These are phyloP conservation scores for Aethionema arabicum DNA, from an alignment of 345 rosid species.

Conservation along the genomic window DNA sequence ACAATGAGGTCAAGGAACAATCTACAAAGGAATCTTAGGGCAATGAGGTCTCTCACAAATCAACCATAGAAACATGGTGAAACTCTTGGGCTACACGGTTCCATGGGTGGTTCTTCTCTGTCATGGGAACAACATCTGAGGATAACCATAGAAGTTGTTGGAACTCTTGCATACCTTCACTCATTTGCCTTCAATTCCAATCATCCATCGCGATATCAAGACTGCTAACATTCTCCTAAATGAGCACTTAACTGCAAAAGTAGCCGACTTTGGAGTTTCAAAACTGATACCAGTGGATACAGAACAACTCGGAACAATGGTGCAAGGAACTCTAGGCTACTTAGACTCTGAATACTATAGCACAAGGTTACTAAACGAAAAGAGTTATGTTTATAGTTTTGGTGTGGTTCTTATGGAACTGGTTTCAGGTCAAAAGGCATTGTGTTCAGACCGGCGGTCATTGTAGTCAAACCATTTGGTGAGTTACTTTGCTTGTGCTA, in stretches of 20 bases:
- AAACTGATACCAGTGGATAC: constrained; percentile 21
- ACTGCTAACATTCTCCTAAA: too few relatives aligned
- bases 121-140: constrained; percentile 1
- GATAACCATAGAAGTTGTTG: constrained; percentile 34
- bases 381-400: constrained; percentile 53
- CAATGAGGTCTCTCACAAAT: constrained; percentile 35
- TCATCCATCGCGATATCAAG: too few relatives aligned
- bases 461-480: constrained; percentile 35
- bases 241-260: constrained; percentile 26
- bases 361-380: constrained; percentile 36
- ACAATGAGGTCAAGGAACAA: too few relatives aligned
- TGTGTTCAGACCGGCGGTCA: constrained; percentile 19
- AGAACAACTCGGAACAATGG: constrained; percentile 4
- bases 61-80: constrained; percentile 47
- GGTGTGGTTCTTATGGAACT: constrained; percentile 46
- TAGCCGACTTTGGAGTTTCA: constrained; percentile 43
- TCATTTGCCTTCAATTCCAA: constrained; percentile 28
- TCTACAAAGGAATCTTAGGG: too few relatives aligned
- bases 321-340: constrained; percentile 41
- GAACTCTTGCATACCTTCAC: constrained; percentile 33
- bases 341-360: constrained; percentile 44
- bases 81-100: constrained; percentile 11
- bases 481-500: constrained; percentile 25
- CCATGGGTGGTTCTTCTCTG: constrained; percentile 11
- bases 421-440: constrained; percentile 39